These are phyloP conservation scores for Fusarium circinatum DNA, from an alignment of 2,329 filamentous ascomycete genomes.

Conservation along the genomic window DNA sequence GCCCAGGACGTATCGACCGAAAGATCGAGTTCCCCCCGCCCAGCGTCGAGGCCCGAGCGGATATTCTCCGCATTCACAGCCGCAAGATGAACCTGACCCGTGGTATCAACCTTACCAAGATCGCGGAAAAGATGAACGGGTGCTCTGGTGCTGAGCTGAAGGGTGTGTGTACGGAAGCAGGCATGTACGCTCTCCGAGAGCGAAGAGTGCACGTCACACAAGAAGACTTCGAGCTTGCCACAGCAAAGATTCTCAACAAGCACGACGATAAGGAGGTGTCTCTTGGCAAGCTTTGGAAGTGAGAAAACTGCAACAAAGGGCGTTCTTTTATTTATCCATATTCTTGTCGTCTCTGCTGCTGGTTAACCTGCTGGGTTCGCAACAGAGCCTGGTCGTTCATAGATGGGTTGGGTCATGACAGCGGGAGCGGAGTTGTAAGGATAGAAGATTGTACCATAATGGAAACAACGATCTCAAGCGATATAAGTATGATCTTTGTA, in stretches of 20 bases:
- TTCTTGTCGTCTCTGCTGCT: constrained; percentile 39
- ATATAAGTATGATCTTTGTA: constrained; percentile 2
- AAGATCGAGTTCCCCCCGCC: constrained; percentile 99
- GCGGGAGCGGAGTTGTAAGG: constrained; percentile 48
- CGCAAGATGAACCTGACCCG: constrained; percentile 98
- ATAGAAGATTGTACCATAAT: constrained; percentile 50
- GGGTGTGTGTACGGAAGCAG: constrained; percentile 97
- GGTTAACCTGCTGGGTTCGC: constrained; percentile 34
- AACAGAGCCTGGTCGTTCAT: constrained; percentile 37
- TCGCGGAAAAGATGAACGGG: constrained; percentile 99
- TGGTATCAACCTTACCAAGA: constrained; percentile 97
- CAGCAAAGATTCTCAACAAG: constrained; percentile 99
- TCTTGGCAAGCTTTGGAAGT: constrained; percentile 81
- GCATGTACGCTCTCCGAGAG: constrained; percentile 97
- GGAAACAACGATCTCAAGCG: constrained; percentile 25
- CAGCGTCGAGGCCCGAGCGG: constrained; percentile 93
- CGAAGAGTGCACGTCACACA: constrained; percentile 97
- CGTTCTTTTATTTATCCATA: constrained; percentile 32
- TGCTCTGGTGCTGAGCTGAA: constrained; percentile 98
- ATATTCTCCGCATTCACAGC: constrained; percentile 97
- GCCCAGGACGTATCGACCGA: constrained; percentile 96
- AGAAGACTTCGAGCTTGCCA: constrained; percentile 98
- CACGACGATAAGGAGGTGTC: constrained; percentile 98
- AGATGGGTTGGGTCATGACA: constrained; percentile 43
- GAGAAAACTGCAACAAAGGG: constrained; percentile 30